Conservation (phyloP, 805 yeast genomes). For the Cyberlindnera mississippiensis region DNA sequence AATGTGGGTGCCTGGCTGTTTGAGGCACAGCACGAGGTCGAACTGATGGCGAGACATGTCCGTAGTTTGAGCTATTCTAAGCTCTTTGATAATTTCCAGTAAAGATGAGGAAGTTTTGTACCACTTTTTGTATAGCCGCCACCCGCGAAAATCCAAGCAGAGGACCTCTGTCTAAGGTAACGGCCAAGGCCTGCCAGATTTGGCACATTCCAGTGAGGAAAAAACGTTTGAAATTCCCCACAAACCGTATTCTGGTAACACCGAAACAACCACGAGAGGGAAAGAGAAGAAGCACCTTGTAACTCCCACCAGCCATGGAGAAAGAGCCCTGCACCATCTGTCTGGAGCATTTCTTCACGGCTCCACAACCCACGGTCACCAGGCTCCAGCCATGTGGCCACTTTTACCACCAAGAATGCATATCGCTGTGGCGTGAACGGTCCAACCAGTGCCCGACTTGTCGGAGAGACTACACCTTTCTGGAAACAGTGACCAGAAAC, state of each 20-base stretch:
- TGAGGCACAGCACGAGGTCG: slow-evolving; percentile 78
- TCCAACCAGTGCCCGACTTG: slow-evolving; percentile 64
- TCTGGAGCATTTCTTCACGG: slow-evolving; percentile 36
- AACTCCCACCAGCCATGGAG: slow-evolving; percentile 4
- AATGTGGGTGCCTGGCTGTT: slow-evolving; percentile 70
- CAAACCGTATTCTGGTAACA: background rate
- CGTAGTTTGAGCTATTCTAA: background rate
- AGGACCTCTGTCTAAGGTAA: background rate
- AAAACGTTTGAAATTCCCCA: too few species aligned
- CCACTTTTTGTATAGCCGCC: too few species aligned
- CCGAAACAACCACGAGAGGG: background rate
- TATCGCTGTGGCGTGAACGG: slow-evolving; percentile 51
- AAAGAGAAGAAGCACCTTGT: too few species aligned
- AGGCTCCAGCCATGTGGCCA: slow-evolving; percentile 48
- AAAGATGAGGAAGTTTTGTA: background rate
- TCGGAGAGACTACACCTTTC: slow-evolving; percentile 40
- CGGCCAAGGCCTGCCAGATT: background rate
- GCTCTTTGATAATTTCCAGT: background rate
- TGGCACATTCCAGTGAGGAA: background rate
- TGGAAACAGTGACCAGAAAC: slow-evolving; percentile 30
- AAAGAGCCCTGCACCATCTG: slow-evolving; percentile 56
- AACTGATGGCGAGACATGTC: slow-evolving; percentile 85
- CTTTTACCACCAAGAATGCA: slow-evolving; percentile 53
- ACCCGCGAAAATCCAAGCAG: too few species aligned
- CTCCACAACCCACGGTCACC: slow-evolving; percentile 21